phyloP scores from a whole-genome alignment of 2,329 filamentous ascomycete species.

The Venturia carpophila region DNA sequence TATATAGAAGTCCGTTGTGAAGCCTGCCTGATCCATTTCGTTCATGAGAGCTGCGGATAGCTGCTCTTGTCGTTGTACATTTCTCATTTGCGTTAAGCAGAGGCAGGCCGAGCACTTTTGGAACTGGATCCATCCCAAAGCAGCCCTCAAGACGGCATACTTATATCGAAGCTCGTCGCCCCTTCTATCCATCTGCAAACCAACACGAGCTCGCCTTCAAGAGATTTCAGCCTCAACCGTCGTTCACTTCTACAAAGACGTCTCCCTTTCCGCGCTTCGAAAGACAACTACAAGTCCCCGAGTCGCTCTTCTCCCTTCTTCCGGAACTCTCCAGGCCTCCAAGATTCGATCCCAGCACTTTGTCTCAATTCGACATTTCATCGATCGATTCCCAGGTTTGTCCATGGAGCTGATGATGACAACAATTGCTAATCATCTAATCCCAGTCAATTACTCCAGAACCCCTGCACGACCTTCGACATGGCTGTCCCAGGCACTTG shows the following conservation, averaged over 20 bases:
- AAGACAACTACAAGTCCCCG: background rate
- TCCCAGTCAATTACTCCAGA: background rate
- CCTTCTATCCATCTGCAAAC: slow-evolving; percentile 1
- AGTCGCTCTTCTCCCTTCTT: background rate
- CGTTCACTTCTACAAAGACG: background rate
- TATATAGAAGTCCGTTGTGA: slow-evolving; percentile 12
- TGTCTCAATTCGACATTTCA: background rate
- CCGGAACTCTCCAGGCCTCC: background rate
- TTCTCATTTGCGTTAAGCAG: slow-evolving; percentile 11
- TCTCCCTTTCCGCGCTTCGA: background rate
- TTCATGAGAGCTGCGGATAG: slow-evolving; percentile 14
- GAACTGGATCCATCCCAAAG: background rate
- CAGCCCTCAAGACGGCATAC: background rate
- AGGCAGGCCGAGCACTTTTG: background rate
- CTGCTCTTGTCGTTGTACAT: slow-evolving; percentile 12
- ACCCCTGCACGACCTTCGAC: slow-evolving; percentile 1
- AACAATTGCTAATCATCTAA: background rate
- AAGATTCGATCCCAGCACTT: background rate
- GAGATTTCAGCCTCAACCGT: slow-evolving; percentile 8
- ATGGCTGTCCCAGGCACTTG: slow-evolving; percentile 42
- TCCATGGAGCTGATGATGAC: background rate
- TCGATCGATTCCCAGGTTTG: background rate
- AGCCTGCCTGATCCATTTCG: slow-evolving; percentile 3
- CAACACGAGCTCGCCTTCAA: background rate
- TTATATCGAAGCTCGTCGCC: slow-evolving; percentile 9